Evolutionary conservation across 208 protist genomes (phyloP), one percentile per base, ranked within the genome.

Genomic region (Acanthamoeba castellanii): DNA sequence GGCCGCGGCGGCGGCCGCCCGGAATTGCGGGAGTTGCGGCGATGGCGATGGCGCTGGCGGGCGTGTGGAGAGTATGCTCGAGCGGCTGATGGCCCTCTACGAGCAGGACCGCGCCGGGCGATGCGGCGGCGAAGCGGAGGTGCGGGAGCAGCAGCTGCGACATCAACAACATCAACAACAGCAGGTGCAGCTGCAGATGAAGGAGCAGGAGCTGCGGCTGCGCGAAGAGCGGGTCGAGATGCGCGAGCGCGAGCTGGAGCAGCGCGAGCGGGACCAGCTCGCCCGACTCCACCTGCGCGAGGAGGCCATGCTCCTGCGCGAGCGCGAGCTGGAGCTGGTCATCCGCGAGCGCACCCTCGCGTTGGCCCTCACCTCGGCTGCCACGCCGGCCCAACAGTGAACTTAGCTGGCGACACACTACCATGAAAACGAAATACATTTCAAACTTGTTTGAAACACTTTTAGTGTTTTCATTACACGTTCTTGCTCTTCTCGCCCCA

Each of bases 191-290:
- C 27, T 82, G 72, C 72, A 82, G 76, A 32, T 57, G 8, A 85
- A 85, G 76, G 76, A 57, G 45, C 76, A 85, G 50, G 76, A 85
- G 76, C 76, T 85, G 50, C 4, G 27, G 50, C 76, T 85, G 50
- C 42, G 50, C 25, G 76, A 85, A 25, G 45, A 85, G 50, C 76
- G 50, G 34, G 4, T 85, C 5, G 76, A 50, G 34, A 27, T 85
- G 76, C 76, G 76, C 42, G 76, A 85, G 7, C 76, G 76, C 5
- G 76, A 85, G 34, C 76, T 85, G 9, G 76, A 85, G 76, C n/a
- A 52, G 76, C 42, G 50, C 22, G 76, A 50, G 76, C 16, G 76
- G 27, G 76, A 85, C 14, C 76, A 85, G 76, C 45, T 59, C 25
- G 34, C 76, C 9, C 76, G 34, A 9, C 76, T 85, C 27, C 76